phyloP scores from a whole-genome alignment of 2,329 filamentous ascomycete species.

The Talaromyces funiculosus region DNA sequence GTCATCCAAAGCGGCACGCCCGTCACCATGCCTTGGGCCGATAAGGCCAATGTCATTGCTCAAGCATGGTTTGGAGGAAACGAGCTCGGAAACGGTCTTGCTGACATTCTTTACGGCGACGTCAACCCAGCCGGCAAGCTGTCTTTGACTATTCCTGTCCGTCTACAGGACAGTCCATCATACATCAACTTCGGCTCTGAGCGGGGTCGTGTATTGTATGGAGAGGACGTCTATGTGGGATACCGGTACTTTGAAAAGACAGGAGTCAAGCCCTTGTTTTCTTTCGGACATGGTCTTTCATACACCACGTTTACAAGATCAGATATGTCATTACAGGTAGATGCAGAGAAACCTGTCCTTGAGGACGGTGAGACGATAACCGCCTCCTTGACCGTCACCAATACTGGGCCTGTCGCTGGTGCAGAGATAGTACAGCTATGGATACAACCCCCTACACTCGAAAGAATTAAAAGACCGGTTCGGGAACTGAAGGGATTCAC shows the following conservation, averaged over 20 bases:
- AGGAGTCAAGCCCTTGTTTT: slow-evolving; percentile 61
- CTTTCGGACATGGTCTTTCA: slow-evolving; percentile 73
- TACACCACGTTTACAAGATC: slow-evolving; percentile 65
- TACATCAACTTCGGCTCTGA: slow-evolving; percentile 70
- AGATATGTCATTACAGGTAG: slow-evolving; percentile 35
- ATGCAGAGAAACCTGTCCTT: slow-evolving; percentile 30
- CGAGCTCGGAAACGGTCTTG: slow-evolving; percentile 74
- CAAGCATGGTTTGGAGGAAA: slow-evolving; percentile 88
- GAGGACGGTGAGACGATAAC: slow-evolving; percentile 44
- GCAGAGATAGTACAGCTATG: slow-evolving; percentile 54
- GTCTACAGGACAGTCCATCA: slow-evolving; percentile 64
- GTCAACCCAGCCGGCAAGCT: slow-evolving; percentile 71
- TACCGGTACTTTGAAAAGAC: slow-evolving; percentile 74
- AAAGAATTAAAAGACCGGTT: slow-evolving; percentile 50
- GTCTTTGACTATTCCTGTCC: slow-evolving; percentile 65
- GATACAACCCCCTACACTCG: slow-evolving; percentile 41
- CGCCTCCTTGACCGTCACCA: slow-evolving; percentile 45
- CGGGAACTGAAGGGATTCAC: slow-evolving; percentile 62
- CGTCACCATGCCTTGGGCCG: slow-evolving; percentile 46
- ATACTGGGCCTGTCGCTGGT: slow-evolving; percentile 50
- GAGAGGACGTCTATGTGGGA: slow-evolving; percentile 74
- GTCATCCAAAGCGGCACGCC: slow-evolving; percentile 75
- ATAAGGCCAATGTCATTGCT: slow-evolving; percentile 52
- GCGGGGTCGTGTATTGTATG: slow-evolving; percentile 66
- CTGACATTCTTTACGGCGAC: slow-evolving; percentile 69